A percentile compares a stretch with the other conserved stretches of the same genome.
These are phyloP conservation scores for Sonneratia alba DNA, from an alignment of 345 rosid genomes.

Conservation along the genomic window DNA sequence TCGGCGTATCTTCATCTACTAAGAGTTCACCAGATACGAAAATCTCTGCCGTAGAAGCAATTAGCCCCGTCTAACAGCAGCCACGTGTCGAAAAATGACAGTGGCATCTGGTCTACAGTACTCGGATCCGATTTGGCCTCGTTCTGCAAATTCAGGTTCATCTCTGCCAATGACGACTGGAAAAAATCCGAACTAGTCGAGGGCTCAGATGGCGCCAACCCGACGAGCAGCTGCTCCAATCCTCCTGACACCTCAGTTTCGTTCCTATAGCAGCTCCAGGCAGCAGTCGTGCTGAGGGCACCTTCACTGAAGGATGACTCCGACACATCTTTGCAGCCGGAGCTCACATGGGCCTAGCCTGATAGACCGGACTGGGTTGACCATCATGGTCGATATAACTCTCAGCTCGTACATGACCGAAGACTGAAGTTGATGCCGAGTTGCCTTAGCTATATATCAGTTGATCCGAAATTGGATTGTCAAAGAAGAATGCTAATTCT, in stretches of 20 bases:
- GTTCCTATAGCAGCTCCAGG: background rate
- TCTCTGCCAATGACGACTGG: constrained; percentile 10
- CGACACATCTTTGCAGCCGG: background rate
- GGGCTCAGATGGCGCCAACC: constrained; percentile 13
- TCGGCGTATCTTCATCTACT: constrained; percentile 11
- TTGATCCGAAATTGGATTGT: no score
- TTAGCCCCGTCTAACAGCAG: constrained; percentile 3
- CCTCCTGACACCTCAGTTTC: constrained; percentile 10
- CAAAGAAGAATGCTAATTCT: no score
- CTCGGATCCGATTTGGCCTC: constrained; percentile 11
- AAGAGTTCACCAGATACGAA: constrained; percentile 5
- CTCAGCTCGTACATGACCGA: no score
- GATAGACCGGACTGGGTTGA: background rate
- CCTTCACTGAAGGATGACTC: constrained; percentile 3
- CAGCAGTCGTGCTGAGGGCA: background rate
- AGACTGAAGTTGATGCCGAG: no score
- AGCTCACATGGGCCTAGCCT: background rate
- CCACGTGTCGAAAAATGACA: constrained; percentile 26
- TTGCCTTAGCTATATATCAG: no score
- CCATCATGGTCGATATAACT: no score
- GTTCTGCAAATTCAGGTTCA: constrained; percentile 8
- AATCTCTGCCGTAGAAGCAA: background rate
- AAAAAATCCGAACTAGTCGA: constrained; percentile 14
- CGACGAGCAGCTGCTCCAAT: constrained; percentile 16
- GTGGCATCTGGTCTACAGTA: background rate